Evolutionary conservation across 164 flowering plant species (phyloP).

Genomic region (Stephania cephalantha): DNA sequence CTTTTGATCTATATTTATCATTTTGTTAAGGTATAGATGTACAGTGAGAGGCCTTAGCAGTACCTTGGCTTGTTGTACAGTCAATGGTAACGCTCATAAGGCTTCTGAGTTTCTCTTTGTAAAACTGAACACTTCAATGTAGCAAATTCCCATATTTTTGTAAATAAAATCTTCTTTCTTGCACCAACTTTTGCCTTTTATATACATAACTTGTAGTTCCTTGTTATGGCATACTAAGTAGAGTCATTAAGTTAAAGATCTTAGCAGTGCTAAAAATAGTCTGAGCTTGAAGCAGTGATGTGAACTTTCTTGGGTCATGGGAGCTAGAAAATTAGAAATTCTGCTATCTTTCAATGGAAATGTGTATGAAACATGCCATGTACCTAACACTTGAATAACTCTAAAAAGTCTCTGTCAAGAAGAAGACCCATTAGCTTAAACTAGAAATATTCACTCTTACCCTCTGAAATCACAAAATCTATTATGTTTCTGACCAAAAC

Average conservation of each 20-base stretch:
- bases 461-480: neutral
- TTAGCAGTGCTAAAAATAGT: neutral
- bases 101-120: neutral
- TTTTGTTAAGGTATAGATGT: constrained; percentile 11
- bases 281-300: neutral
- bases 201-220: neutral
- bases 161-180: constrained; percentile 8
- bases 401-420: neutral
- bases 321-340: neutral
- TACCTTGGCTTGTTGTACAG: constrained; percentile 8
- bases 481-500: neutral
- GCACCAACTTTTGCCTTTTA: neutral
- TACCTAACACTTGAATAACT: neutral
- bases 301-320: neutral
- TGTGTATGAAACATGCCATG: neutral
- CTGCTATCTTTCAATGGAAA: neutral
- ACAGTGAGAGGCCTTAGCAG: constrained; percentile 16
- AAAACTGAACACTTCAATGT: constrained; percentile 9
- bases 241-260: neutral
- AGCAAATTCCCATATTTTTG: constrained; percentile 12
- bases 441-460: neutral
- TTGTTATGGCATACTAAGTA: neutral
- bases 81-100: neutral
- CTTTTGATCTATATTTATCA: neutral
- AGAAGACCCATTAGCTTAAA: neutral